Evolutionary conservation across 208 protist species (phyloP), one percentile per base, ranked within the genome.

Genomic region (Naegleria fowleri): DNA sequence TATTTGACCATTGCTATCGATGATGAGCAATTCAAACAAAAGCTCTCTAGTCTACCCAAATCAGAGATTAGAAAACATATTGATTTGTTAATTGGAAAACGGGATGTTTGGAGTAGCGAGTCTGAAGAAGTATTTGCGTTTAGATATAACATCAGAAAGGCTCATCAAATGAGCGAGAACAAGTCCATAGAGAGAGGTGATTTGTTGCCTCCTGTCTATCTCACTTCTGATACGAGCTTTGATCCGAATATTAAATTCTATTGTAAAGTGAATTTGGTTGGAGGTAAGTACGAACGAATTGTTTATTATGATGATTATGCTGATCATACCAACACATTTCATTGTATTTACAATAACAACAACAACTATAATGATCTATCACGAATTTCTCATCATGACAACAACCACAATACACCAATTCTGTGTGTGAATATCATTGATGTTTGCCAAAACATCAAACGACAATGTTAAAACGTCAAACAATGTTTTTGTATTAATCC

Each of bases 101-200:
- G 13, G 33, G 39, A 87, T 52, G 40, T 52, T 9, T 87, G 84
- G 84, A 41, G 40, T 36, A 55, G 13, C 22, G 84, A 87, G 39
- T 33, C 4, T 52, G 41, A 87, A 29, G 84, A 87, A 87, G 84
- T 36, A 55, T 19, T 41, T 36, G 40, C 22, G 5, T 87, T 55
- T 52, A n/a, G 38, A 87, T 29, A 43, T 4, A 38, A n/a, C 13
- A 87, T 87, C 6, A 48, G 40, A 48, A 40, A 86, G n/a, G 40
- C 40, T 48, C 33, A 86, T 5, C 5, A 19, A 6, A 48, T 86
- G 16, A 48, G 36, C 29, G 83, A 86, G 41, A 86, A 86, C 16
- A 86, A 86, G 25, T 51, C 33, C 15, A 86, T 86, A 38, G 83
- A 86, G 41, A 86, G 83, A 86, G 16, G 40, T n/a, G 83, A 86